These are phyloP conservation scores for Pilasporangium apinafurcum DNA, from an alignment of 352 stramenopile species.

Conservation along the genomic window DNA sequence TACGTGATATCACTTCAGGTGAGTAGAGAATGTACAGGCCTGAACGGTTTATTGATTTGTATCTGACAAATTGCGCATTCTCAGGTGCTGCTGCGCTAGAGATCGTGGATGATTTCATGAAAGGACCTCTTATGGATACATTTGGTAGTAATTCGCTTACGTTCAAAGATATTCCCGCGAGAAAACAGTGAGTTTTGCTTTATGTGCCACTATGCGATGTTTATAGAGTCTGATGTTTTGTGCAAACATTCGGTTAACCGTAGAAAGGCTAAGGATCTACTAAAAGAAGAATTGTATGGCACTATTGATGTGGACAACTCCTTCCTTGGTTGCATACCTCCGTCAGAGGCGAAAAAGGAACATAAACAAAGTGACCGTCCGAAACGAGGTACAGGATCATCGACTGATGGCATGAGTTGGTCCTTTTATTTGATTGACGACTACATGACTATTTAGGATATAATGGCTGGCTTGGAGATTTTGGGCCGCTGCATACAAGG, in stretches of 20 bases:
- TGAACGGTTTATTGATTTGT: not conserved
- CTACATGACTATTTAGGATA: slow-evolving; percentile 27
- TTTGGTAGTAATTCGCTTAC: slow-evolving; percentile 18
- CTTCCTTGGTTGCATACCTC: slow-evolving; percentile 42
- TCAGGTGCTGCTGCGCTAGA: slow-evolving; percentile 66
- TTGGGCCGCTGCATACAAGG: slow-evolving; percentile 63
- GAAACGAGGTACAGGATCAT: slow-evolving; percentile 7
- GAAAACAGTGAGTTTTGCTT: too few species aligned
- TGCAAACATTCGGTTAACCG: not conserved
- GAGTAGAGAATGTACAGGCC: not conserved
- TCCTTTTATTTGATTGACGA: not conserved
- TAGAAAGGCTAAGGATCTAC: slow-evolving; percentile 14
- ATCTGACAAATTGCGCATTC: too few species aligned
- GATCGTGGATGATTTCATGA: slow-evolving; percentile 79
- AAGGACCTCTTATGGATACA: slow-evolving; percentile 64
- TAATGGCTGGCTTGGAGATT: slow-evolving; percentile 73
- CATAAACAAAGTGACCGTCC: too few species aligned
- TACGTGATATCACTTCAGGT: slow-evolving; percentile 57
- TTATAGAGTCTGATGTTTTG: not conserved
- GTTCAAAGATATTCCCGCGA: not conserved
- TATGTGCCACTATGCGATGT: too few species aligned
- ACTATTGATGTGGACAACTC: slow-evolving; percentile 28
- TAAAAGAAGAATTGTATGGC: slow-evolving; percentile 67
- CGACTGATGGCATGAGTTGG: not conserved
- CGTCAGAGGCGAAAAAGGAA: slow-evolving; percentile 17